Evolutionary conservation across 2,329 filamentous ascomycete species (phyloP), one percentile per base, ranked within the genome.

Genomic region (Aspergillus fischeri): DNA sequence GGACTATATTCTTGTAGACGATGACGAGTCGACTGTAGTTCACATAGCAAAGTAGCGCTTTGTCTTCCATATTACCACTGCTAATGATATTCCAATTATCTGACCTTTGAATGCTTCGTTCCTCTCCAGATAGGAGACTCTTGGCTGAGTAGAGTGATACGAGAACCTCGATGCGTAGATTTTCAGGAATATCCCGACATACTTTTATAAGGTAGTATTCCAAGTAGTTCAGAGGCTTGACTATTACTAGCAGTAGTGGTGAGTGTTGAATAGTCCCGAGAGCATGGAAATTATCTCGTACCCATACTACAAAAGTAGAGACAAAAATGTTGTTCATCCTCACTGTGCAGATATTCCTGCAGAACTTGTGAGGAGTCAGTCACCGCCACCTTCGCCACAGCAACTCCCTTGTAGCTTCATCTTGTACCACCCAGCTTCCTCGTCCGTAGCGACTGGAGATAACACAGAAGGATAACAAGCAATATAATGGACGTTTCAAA

Each of bases 401-500:
- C 20, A 24, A 45, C 42, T 45, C 20, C 4, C 9, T 10, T 20
- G 8, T 14, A 24, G n/a, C 20, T 45, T 24, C 42, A 24, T 44
- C 41, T 44, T 11, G 21, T 10, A 3, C n/a, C 41, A 21, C 11
- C n/a, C 41, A 24, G 21, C 20, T 10, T 20, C 42, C 3, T 20
- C 21, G 10, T 45, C 21, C 20, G 2, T 10, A 24, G n/a, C 21
- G 8, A 24, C 10, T 20, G 10, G 42, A 45, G 8, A 45, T 20
- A 45, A 21, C 49, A 42, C 14, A 29, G n/a, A 35, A 44, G 14
- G 1, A 17, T 7, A 38, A 6, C 5, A 17, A 14, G 5, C 14
- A 17, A 17, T 38, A 38, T 17, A 17, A 73, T 73, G 68, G 58
- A 65, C 52, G 50, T 59, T 44, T 59, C 61, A 6, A 63, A 65